Base-by-base conservation (phyloP, 306 rosid genomes). In the Chamaecrista fasciculata region DNA sequence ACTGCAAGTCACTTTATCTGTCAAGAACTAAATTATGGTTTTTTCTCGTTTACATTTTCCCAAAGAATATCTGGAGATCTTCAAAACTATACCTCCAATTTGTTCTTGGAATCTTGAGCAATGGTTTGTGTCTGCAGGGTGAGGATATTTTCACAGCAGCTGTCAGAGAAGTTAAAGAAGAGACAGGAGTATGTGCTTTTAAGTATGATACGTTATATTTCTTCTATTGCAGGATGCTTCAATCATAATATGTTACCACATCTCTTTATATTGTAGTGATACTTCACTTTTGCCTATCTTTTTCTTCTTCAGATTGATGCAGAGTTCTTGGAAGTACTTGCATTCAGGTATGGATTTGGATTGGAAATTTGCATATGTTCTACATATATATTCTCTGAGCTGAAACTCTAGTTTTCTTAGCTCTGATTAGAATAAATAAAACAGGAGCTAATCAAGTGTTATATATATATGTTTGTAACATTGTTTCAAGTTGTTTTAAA, bases 121-220 rank as follows among this genome's bases (percentile, higher is more conserved):
- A 58, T 29, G 51, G 62, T 49, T 59, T 69, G 28, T 52, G 19
- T 8, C 11, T 70, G 46, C 83, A 84, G 88, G 88, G 88, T 36
- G 88, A 84, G 78, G 81, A 84, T 43, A 52, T 84, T 57, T 81
- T 69, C 9, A 31, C 37, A 43, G 75, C 83, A 56, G 86, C 86
- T 37, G 48, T 55, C 20, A 78, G 88, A 81, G 88, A 84, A 81
- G 88, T 84, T 47, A 81, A 84, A 72, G 88, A 84, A 78, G 88
- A 84, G 81, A 84, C 88, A 24, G 88, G 86, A 68, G 88, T 84
- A 48, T 34, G 88, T 75, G 20, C n/a, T 58, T 15, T 19, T 70
- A 62, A 42, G 51, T 66, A 65, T 59, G 49, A n/a, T 36, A n/a
- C n/a, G 50, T 56, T 23, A 37, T n/a, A 76, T 79, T 36, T 9